A percentile compares a stretch with the other conserved stretches of the same genome.
Evolutionary conservation across 2,329 filamentous ascomycete genomes (phyloP).

Genomic region (Sporothrix pallida): DNA sequence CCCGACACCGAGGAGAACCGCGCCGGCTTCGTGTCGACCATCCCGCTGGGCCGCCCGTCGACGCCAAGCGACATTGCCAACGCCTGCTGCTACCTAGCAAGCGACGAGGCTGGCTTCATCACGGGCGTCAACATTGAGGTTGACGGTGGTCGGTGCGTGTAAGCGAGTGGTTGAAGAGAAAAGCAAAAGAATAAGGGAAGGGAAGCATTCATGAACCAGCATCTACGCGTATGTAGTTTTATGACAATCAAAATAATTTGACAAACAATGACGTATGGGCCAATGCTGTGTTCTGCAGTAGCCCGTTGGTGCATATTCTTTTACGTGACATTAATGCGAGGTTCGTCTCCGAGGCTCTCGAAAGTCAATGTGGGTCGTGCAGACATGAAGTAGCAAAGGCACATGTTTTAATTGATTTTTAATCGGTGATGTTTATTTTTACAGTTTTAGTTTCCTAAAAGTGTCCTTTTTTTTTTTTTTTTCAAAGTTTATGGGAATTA

Average conservation of each 20-base stretch:
- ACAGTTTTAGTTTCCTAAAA: too few relatives aligned
- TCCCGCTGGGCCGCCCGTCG: slow-evolving; percentile 61
- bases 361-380: too few relatives aligned
- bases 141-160: slow-evolving; percentile 36
- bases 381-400: too few relatives aligned
- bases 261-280: neutral
- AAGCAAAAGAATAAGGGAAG: neutral
- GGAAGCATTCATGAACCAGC: neutral
- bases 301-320: too few relatives aligned
- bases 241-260: neutral
- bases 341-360: too few relatives aligned
- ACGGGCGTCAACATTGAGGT: slow-evolving; percentile 74
- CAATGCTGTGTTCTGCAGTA: neutral
- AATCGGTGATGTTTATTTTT: too few relatives aligned
- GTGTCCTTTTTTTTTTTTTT: too few relatives aligned
- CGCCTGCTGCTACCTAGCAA: slow-evolving; percentile 71
- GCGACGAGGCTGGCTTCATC: slow-evolving; percentile 73
- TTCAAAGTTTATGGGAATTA: too few relatives aligned
- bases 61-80: slow-evolving; percentile 72
- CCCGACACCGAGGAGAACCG: slow-evolving; percentile 67
- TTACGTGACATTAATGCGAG: too few relatives aligned
- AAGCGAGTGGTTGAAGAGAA: neutral
- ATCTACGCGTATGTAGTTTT: neutral
- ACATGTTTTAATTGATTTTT: too few relatives aligned
- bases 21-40: slow-evolving; percentile 58